A percentile compares a stretch with the other conserved stretches of the same genome.
phyloP scores from a whole-genome alignment of 2,329 filamentous ascomycete species.

The Talaromyces funiculosus region DNA sequence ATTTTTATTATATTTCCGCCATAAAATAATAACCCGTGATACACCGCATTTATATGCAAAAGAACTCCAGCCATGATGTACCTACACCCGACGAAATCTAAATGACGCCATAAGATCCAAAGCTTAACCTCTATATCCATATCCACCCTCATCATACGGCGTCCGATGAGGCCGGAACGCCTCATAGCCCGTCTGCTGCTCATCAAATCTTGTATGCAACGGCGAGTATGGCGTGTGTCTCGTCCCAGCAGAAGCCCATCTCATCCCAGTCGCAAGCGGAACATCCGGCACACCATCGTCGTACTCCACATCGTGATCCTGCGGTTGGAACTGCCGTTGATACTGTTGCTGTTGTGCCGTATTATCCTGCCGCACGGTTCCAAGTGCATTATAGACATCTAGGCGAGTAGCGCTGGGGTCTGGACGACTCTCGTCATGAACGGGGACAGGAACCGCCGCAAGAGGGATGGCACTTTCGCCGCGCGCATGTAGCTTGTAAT shows the following conservation, averaged over 20 bases:
- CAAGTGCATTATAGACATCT: conserved; percentile 16
- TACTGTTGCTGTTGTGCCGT: conserved; percentile 2
- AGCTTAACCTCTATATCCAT: conserved; percentile 1
- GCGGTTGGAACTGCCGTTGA: conserved; percentile 12
- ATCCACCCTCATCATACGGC: conserved; percentile 6
- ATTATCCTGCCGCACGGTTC: conserved; percentile 13
- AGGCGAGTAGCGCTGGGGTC: not conserved
- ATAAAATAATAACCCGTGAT: not conserved
- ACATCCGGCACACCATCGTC: conserved; percentile 24
- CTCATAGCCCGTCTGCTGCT: conserved; percentile 8
- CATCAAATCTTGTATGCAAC: conserved; percentile 19
- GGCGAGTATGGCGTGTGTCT: conserved; percentile 15
- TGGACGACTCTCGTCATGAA: not conserved
- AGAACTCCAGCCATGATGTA: not conserved
- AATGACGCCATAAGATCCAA: not conserved
- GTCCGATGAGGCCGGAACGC: conserved; percentile 8
- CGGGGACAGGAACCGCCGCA: not conserved
- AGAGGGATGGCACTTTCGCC: conserved; percentile 16
- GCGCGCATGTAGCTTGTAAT: conserved; percentile 32
- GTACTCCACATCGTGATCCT: conserved; percentile 17
- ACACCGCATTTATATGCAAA: not conserved
- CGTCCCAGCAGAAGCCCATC: conserved; percentile 12
- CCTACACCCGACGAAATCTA: not conserved
- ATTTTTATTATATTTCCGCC: not conserved
- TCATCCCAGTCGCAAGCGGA: conserved; percentile 17